Conservation (phyloP, 345 rosid genomes). For the Gossypium ekmanianum region DNA sequence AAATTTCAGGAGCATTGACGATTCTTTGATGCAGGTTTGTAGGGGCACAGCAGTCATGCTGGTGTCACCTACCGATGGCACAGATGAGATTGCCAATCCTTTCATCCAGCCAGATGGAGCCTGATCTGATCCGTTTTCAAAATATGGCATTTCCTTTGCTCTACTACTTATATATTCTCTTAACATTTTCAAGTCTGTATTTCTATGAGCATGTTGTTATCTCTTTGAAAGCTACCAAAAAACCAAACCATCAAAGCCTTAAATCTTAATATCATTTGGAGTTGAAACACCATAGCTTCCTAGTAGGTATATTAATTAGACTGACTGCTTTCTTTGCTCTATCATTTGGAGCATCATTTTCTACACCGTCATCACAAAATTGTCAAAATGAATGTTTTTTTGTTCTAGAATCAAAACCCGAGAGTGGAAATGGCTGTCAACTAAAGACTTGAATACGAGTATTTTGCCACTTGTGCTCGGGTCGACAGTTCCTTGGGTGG, state of each 20-base stretch:
- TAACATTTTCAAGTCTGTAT: neutral
- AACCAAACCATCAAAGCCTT: neutral
- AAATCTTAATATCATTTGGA: neutral
- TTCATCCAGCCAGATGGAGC: conserved; percentile 85
- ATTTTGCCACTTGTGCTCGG: too few species aligned
- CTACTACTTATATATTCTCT: neutral
- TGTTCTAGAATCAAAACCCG: too few species aligned
- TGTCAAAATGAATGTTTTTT: neutral
- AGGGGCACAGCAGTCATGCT: conserved; percentile 99
- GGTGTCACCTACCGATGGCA: conserved; percentile 96
- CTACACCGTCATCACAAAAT: neutral
- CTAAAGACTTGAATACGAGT: too few species aligned
- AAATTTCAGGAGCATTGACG: neutral
- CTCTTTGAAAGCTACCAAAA: neutral
- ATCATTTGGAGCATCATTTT: neutral
- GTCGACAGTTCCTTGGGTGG: neutral
- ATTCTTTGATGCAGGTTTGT: conserved; percentile 58
- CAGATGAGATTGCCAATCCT: conserved; percentile 97
- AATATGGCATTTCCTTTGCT: neutral
- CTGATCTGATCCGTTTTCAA: conserved; percentile 25
- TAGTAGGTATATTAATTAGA: neutral
- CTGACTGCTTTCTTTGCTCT: neutral
- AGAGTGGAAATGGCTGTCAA: too few species aligned
- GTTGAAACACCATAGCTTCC: neutral
- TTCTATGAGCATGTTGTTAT: neutral